phyloP scores from a whole-genome alignment of 305 asterid genomes.

The Withania somnifera region DNA sequence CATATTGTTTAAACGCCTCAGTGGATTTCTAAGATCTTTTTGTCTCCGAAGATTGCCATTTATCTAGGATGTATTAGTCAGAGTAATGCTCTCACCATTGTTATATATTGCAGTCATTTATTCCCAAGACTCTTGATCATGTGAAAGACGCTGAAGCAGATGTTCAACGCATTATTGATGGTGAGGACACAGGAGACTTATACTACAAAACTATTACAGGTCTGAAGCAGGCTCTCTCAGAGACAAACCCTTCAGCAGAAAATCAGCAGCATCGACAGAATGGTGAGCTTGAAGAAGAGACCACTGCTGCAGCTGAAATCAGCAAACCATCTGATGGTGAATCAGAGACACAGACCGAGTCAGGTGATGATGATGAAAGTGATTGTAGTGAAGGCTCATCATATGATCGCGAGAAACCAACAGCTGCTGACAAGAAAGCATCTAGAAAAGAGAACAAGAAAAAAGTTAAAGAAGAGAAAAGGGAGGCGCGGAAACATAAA shows the following conservation, averaged over 20 bases:
- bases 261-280: slow-evolving; percentile 13
- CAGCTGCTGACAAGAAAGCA: slow-evolving; percentile 47
- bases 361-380: slow-evolving; percentile 25
- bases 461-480: slow-evolving; percentile 85
- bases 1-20: neutral
- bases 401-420: slow-evolving; percentile 32
- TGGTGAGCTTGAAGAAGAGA: slow-evolving; percentile 9
- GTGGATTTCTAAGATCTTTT: neutral
- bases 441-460: slow-evolving; percentile 88
- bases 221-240: slow-evolving; percentile 60
- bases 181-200: slow-evolving; percentile 63
- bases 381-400: slow-evolving; percentile 28
- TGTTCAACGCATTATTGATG: slow-evolving; percentile 73
- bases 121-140: slow-evolving; percentile 71
- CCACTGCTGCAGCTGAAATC: neutral
- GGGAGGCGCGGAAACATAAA: slow-evolving; percentile 70
- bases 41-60: neutral
- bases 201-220: slow-evolving; percentile 85
- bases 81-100: neutral
- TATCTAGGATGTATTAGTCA: neutral
- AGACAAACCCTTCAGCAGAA: slow-evolving; percentile 26
- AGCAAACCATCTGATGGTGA: slow-evolving; percentile 12
- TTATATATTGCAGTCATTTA: slow-evolving; percentile 37
- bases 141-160: slow-evolving; percentile 85
- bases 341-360: slow-evolving; percentile 25